Conservation (phyloP, 495 filamentous ascomycete species). For the Penicillium pulvis region DNA sequence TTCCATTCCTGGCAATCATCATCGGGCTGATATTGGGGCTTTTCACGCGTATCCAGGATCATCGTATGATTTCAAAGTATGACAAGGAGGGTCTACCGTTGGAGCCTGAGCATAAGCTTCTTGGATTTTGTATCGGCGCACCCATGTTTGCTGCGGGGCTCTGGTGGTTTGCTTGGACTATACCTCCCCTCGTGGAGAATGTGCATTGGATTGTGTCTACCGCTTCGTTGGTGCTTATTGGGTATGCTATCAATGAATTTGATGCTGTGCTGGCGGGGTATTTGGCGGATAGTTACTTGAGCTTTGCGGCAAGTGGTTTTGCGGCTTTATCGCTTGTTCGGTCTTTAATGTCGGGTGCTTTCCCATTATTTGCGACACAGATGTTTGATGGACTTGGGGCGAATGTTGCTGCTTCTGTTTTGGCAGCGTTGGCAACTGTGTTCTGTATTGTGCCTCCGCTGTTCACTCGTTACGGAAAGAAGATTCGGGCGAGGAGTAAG, state of each 20-base stretch:
- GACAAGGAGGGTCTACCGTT: slow-evolving; percentile 10
- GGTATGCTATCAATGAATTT: slow-evolving; percentile 50
- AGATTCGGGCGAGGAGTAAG: slow-evolving; percentile 39
- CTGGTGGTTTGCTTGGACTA: slow-evolving; percentile 50
- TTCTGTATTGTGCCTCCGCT: slow-evolving; percentile 41
- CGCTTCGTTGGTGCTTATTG: slow-evolving; percentile 36
- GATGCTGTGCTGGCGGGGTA: slow-evolving; percentile 46
- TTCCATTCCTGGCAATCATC: slow-evolving; percentile 44
- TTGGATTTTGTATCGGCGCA: slow-evolving; percentile 43
- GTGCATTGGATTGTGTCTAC: slow-evolving; percentile 41
- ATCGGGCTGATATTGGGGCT: slow-evolving; percentile 10
- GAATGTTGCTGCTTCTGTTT: slow-evolving; percentile 40
- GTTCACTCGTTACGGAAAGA: slow-evolving; percentile 38
- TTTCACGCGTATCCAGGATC: slow-evolving; percentile 7
- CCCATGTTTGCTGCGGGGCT: slow-evolving; percentile 37
- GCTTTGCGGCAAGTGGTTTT: slow-evolving; percentile 44
- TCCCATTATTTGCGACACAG: slow-evolving; percentile 43
- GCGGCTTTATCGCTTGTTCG: slow-evolving; percentile 43
- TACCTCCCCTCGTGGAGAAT: slow-evolving; percentile 35
- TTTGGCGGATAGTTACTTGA: slow-evolving; percentile 47
- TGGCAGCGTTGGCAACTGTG: slow-evolving; percentile 42
- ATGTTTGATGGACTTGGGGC: slow-evolving; percentile 41
- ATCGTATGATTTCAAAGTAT: slow-evolving; percentile 5
- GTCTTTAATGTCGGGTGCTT: slow-evolving; percentile 35
- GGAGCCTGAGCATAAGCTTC: slow-evolving; percentile 15